Evolutionary conservation across 192 early-diverging fungal species (phyloP), one percentile per base, ranked within the genome.

Genomic region (Diversispora epigaea): DNA sequence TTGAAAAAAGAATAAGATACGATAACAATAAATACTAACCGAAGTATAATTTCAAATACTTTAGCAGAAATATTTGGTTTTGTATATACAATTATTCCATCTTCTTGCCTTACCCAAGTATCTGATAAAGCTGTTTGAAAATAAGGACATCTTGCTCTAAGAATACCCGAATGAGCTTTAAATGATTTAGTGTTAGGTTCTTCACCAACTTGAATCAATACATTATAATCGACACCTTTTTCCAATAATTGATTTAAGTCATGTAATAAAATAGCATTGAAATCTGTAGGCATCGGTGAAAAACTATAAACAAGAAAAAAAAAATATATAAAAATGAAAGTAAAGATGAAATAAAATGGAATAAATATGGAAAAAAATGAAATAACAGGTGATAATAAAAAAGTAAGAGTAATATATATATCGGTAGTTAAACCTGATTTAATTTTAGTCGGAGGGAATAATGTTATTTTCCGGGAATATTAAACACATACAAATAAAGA

Each of bases 41-140:
- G 49, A 25, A 69, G 68, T n/a, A 69, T 22, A 25, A 69, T 14
- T 50, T 69, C 68, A 69, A 69, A 69, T 17, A 69, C n/a, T 52
- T 69, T 47, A 12, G 25, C 49, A 12, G 45, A 47, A 54, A 69
- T 21, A 43, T 69, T 69, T 22, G 68, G 25, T 15, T 69, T 69
- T 25, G 15, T 39, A 69, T 32, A 69, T 22, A 50, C 15, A 49
- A 69, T 54, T 17, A 40, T 15, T 43, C 68, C 45, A 69, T 69
- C 68, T 15, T 49, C 46, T 49, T 52, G 45, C 15, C 52, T 69
- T 17, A 64, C 39, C 68, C 68, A 69, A 19, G 21, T 69, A 25
- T 69, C 50, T 7, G 68, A 69, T 54, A 69, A 50, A 19, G 68
- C 68, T 6, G 46, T n/a, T 21, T 47, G 68, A 50, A 69, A 69